A percentile compares a stretch with the other conserved stretches of the same genome.
phyloP scores from a whole-genome alignment of 495 filamentous ascomycete genomes.

The Aspergillus avenaceus region DNA sequence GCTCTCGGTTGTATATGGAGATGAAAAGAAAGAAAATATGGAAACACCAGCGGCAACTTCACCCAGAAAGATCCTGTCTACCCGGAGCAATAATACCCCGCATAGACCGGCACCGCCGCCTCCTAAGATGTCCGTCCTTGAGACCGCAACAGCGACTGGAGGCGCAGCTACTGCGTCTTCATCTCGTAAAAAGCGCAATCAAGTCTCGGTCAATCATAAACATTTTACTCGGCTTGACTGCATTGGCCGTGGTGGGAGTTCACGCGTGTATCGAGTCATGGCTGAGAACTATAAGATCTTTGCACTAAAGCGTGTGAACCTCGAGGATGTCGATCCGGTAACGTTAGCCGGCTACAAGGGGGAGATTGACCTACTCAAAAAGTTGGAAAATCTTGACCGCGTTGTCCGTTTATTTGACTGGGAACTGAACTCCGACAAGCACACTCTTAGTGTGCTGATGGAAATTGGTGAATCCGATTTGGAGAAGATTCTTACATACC shows the following conservation, averaged over 20 bases:
- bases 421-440: conserved; percentile 86
- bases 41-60: conserved; percentile 47
- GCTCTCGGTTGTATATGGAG: conserved; percentile 43
- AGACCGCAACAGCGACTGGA: conserved; percentile 81
- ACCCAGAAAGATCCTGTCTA: conserved; percentile 65
- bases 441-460: conserved; percentile 89
- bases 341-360: conserved; percentile 89
- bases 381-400: conserved; percentile 75
- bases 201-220: conserved; percentile 86
- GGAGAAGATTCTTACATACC: conserved; percentile 74
- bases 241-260: conserved; percentile 87
- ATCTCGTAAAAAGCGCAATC: conserved; percentile 67
- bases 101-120: conserved; percentile 75
- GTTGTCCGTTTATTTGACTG: conserved; percentile 89
- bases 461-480: conserved; percentile 96
- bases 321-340: conserved; percentile 82
- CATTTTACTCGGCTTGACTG: conserved; percentile 83
- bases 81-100: conserved; percentile 78
- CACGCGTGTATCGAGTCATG: conserved; percentile 93
- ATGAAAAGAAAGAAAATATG: conserved; percentile 42
- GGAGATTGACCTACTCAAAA: conserved; percentile 88
- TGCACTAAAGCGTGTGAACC: conserved; percentile 85
- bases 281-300: conserved; percentile 94
- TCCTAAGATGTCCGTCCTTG: conserved; percentile 92
- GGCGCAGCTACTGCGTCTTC: conserved; percentile 71